phyloP scores from a whole-genome alignment of 2,329 filamentous ascomycete species.

The Fusarium caatingaense region DNA sequence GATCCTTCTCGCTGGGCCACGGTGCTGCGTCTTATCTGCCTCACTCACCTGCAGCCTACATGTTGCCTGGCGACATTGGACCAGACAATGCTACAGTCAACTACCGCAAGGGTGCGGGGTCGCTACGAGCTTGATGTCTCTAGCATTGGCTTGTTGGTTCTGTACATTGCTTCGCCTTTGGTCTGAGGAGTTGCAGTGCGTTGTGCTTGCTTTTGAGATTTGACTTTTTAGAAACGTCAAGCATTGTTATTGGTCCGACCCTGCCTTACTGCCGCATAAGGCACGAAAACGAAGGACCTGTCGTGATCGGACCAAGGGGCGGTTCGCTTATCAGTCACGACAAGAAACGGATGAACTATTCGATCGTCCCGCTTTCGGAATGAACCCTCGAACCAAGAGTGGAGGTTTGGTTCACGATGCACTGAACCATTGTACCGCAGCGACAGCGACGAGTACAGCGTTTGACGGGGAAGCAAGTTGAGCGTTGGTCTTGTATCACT shows the following conservation, averaged over 20 bases:
- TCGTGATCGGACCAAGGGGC: not conserved
- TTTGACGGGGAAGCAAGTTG: slow-evolving; percentile 35
- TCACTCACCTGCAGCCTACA: slow-evolving; percentile 35
- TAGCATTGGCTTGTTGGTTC: not conserved
- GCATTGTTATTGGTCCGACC: not conserved
- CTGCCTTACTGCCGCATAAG: not conserved
- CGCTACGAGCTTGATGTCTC: slow-evolving; percentile 26
- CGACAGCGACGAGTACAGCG: slow-evolving; percentile 23
- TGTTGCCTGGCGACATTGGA: slow-evolving; percentile 34
- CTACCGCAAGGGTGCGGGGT: slow-evolving; percentile 37
- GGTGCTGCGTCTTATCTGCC: slow-evolving; percentile 20
- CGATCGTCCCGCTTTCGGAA: slow-evolving; percentile 17
- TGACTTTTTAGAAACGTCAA: not conserved
- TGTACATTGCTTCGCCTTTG: slow-evolving; percentile 7
- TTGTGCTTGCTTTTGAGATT: slow-evolving; percentile 5
- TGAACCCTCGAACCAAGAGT: not conserved
- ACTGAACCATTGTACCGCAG: slow-evolving; percentile 2
- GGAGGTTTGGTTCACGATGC: not conserved
- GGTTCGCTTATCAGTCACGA: slow-evolving; percentile 14
- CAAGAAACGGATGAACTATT: slow-evolving; percentile 21
- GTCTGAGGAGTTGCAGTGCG: slow-evolving; percentile 9
- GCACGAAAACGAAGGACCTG: slow-evolving; percentile 16
- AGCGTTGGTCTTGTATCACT: slow-evolving; percentile 36
- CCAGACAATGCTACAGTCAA: slow-evolving; percentile 17
- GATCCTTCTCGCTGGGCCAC: slow-evolving; percentile 28